phyloP scores from a whole-genome alignment of 192 early-diverging fungal genomes.

The Diversispora eburnea region DNA sequence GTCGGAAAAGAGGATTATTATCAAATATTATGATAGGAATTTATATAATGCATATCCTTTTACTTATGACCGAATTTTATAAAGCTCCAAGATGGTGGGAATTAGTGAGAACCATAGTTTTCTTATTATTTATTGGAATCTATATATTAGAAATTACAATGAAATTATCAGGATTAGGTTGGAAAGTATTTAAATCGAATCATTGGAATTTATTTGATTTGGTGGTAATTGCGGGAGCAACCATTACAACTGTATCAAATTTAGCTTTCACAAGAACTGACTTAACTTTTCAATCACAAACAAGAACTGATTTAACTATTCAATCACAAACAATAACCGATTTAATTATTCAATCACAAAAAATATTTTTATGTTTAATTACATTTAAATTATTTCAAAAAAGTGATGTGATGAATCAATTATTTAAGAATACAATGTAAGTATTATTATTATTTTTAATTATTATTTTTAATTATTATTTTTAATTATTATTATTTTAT shows the following conservation, averaged over 20 bases:
- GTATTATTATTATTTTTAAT: conserved; percentile 2
- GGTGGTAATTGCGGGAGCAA: conserved; percentile 54
- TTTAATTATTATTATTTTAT: neutral
- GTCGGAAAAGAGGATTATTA: conserved; percentile 48
- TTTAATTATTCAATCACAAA: conserved; percentile 54
- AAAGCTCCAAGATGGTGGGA: conserved; percentile 30
- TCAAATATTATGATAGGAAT: conserved; percentile 42
- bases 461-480: neutral
- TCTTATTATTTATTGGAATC: conserved; percentile 41
- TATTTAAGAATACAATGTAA: conserved; percentile 61
- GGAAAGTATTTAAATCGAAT: conserved; percentile 44
- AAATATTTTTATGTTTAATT: conserved; percentile 53
- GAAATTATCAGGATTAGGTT: conserved; percentile 50
- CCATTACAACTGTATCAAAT: conserved; percentile 30
- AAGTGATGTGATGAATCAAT: conserved; percentile 55
- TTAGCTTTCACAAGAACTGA: conserved; percentile 25
- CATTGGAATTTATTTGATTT: conserved; percentile 66
- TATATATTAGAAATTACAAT: conserved; percentile 49
- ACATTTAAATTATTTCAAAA: conserved; percentile 55
- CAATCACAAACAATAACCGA: too few species aligned
- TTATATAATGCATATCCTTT: conserved; percentile 45
- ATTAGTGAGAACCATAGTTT: conserved; percentile 38
- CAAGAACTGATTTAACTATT: conserved; percentile 32
- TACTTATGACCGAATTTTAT: conserved; percentile 39
- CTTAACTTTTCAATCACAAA: conserved; percentile 48